A percentile compares a stretch with the other conserved stretches of the same genome.
Conservation (phyloP, 1,284 basidiomycete genomes). For the Ceratobasidium sp. region DNA sequence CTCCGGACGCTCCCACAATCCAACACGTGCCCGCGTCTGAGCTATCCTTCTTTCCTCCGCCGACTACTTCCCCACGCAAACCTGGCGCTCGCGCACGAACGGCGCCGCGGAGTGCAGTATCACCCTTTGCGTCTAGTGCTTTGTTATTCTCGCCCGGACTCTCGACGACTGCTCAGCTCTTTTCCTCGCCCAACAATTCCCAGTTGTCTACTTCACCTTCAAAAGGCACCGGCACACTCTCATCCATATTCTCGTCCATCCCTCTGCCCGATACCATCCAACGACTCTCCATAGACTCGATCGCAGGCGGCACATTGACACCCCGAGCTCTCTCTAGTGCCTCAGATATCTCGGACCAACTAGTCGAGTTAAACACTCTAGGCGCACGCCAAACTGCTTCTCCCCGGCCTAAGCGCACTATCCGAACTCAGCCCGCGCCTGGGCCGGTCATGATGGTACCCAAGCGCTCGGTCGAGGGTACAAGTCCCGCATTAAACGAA, state of each 20-base stretch:
- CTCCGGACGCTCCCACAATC: conserved; percentile 57
- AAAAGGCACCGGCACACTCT: conserved; percentile 22
- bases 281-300: conserved; percentile 34
- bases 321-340: conserved; percentile 24
- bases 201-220: conserved; percentile 26
- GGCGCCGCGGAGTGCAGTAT: conserved; percentile 17
- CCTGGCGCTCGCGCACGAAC: neutral
- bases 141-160: conserved; percentile 25
- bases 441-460: conserved; percentile 42
- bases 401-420: conserved; percentile 33
- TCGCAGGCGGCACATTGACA: conserved; percentile 28
- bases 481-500: neutral
- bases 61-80: conserved; percentile 49
- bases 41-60: conserved; percentile 73
- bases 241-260: conserved; percentile 33
- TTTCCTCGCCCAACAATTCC: conserved; percentile 15
- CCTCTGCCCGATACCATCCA: conserved; percentile 38
- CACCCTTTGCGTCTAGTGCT: conserved; percentile 28
- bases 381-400: neutral
- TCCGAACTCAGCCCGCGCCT: conserved; percentile 32
- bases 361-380: conserved; percentile 25
- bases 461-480: conserved; percentile 16
- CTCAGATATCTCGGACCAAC: conserved; percentile 31
- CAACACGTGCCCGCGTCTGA: conserved; percentile 67
- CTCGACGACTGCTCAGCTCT: conserved; percentile 26